Conservation (phyloP, 2,329 filamentous ascomycete species). For the Fusarium neocosmosporiellum region DNA sequence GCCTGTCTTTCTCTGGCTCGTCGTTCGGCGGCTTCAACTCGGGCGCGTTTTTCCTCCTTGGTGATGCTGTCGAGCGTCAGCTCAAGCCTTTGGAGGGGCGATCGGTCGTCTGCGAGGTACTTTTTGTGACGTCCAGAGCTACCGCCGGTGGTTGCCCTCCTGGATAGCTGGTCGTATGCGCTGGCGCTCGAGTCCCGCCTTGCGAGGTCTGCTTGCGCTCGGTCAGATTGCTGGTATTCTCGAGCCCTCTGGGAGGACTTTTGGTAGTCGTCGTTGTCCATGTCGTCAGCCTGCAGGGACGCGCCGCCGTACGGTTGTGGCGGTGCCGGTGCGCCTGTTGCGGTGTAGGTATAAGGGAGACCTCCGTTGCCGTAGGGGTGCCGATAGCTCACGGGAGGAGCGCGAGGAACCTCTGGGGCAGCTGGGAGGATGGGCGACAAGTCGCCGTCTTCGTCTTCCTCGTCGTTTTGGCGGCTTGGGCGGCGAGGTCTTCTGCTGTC, state of each 20-base stretch:
- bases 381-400: slow-evolving; percentile 68
- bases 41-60: slow-evolving; percentile 93
- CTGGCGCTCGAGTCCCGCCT: slow-evolving; percentile 39
- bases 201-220: slow-evolving; percentile 34
- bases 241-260: slow-evolving; percentile 32
- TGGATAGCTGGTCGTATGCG: slow-evolving; percentile 43
- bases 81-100: slow-evolving; percentile 93
- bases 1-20: slow-evolving; percentile 72
- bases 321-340: slow-evolving; percentile 14
- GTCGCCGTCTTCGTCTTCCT: slow-evolving; percentile 52
- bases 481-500: slow-evolving; percentile 56
- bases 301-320: slow-evolving; percentile 20
- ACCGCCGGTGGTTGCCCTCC: slow-evolving; percentile 53
- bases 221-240: slow-evolving; percentile 30
- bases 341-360: slow-evolving; percentile 39
- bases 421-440: slow-evolving; percentile 56
- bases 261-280: slow-evolving; percentile 43
- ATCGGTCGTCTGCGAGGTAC: slow-evolving; percentile 81
- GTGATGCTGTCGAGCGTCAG: slow-evolving; percentile 90
- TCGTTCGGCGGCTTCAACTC: slow-evolving; percentile 84
- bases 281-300: slow-evolving; percentile 35
- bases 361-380: slow-evolving; percentile 54
- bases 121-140: slow-evolving; percentile 62
- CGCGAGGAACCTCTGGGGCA: slow-evolving; percentile 71
- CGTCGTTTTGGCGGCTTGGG: slow-evolving; percentile 49